Evolutionary conservation across 2,329 filamentous ascomycete species (phyloP).

Genomic region (Ceratocystis papillata): DNA sequence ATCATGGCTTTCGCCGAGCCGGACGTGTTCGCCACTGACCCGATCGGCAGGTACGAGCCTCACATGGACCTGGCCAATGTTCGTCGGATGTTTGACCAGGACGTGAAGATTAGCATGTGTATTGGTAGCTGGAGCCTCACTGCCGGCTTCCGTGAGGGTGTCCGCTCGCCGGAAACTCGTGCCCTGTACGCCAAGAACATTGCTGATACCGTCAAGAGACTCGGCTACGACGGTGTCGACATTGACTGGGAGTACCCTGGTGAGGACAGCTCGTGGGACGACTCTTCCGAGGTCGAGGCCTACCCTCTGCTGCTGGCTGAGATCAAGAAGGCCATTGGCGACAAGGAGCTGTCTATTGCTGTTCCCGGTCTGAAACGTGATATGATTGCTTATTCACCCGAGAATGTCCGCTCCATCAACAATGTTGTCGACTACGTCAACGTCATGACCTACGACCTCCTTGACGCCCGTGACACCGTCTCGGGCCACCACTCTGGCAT

Average conservation of each 20-base stretch:
- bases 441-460: conserved; percentile 55
- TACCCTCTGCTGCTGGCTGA: too few species aligned
- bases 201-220: conserved; percentile 47
- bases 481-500: conserved; percentile 57
- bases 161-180: conserved; percentile 41
- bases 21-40: conserved; percentile 36
- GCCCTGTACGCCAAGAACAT: conserved; percentile 54
- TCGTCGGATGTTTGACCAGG: conserved; percentile 35
- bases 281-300: too few species aligned
- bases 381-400: conserved; percentile 38
- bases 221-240: conserved; percentile 53
- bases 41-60: conserved; percentile 37
- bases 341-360: too few species aligned
- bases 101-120: conserved; percentile 53
- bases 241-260: conserved; percentile 57
- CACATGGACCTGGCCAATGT: conserved; percentile 39
- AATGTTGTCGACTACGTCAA: conserved; percentile 57
- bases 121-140: conserved; percentile 68
- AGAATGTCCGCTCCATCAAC: conserved; percentile 48
- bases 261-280: conserved; percentile 55
- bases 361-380: too few species aligned
- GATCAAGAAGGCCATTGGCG: too few species aligned
- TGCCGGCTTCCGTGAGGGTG: conserved; percentile 48
- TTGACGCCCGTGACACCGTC: conserved; percentile 47
- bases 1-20: too few species aligned